A percentile compares a stretch with the other conserved stretches of the same genome.
Evolutionary conservation across 2,329 filamentous ascomycete genomes (phyloP).

Genomic region (Polychaeton citri): DNA sequence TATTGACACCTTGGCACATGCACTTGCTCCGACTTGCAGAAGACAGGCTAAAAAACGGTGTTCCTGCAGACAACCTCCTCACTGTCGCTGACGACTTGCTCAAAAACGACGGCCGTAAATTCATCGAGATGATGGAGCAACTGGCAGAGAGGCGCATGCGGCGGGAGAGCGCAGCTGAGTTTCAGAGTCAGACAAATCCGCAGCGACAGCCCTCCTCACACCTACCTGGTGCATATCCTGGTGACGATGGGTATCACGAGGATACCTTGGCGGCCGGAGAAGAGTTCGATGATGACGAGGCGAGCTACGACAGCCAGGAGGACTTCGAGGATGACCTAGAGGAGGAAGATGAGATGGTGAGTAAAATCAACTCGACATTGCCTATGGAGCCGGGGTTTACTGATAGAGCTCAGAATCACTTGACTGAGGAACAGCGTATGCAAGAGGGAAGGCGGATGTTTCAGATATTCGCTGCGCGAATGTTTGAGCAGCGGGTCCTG

Average conservation of each 20-base stretch:
- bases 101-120: conserved; percentile 98
- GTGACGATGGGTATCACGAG: conserved; percentile 49
- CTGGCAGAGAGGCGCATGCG: conserved; percentile 94
- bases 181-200: conserved; percentile 32
- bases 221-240: conserved; percentile 22
- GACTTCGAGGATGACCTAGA: conserved; percentile 48
- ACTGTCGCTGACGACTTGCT: conserved; percentile 96
- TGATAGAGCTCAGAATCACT: conserved; percentile 57
- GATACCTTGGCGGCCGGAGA: conserved; percentile 61
- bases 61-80: conserved; percentile 71
- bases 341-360: conserved; percentile 50
- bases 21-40: conserved; percentile 11
- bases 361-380: conserved; percentile 9
- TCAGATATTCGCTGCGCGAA: conserved; percentile 95
- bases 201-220: not conserved
- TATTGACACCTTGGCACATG: conserved; percentile 23
- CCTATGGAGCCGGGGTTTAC: conserved; percentile 20
- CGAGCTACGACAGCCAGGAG: conserved; percentile 48
- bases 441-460: conserved; percentile 98
- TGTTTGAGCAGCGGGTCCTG: conserved; percentile 96
- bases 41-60: conserved; percentile 19
- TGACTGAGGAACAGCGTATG: conserved; percentile 98
- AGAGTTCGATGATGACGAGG: conserved; percentile 64
- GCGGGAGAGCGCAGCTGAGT: conserved; percentile 71
- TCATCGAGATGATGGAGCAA: conserved; percentile 99